Evolutionary conservation across 2,329 filamentous ascomycete species (phyloP), one percentile per base, ranked within the genome.

Genomic region (Pseudodiploospora longispora): DNA sequence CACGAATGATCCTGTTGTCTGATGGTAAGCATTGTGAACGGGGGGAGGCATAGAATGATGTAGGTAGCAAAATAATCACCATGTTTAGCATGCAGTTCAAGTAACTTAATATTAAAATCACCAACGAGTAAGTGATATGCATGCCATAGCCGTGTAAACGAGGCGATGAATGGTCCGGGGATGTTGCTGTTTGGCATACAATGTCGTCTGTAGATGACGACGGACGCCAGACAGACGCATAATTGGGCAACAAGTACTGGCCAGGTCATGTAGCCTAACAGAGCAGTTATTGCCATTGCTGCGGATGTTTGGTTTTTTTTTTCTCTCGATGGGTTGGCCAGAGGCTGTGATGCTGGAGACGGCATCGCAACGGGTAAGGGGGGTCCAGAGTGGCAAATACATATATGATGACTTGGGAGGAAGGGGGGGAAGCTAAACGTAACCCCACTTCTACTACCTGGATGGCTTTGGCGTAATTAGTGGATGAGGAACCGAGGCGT

Each of bases 81-180:
- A 28, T 43, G 41, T n/a, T 48, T 41, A 4, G 40, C 36, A 32
- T 48, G 47, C 5, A 46, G 34, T 2, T 28, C 27, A 27, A 43
- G 38, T 19, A 48, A 30, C 9, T 31, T n/a, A 6, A 46, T 9
- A 29, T 46, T 46, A 9, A 42, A 40, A 6, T 46, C 38, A 12
- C 47, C 47, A 27, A 42, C 38, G 2, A 48, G 6, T 7, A 44
- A 41, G 4, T 27, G 36, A 8, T 29, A 12, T 19, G 43, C 33
- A 32, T 48, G 47, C 47, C 43, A 48, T 5, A 46, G 33, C 9
- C 47, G 39, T 10, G 47, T 48, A 27, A 46, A 41, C 9, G 37
- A 38, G 6, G 41, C 43, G 6, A 6, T 27, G 30, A 43, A 49
- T 6, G 43, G 43, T 3, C 47, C 43, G 4, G 31, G 30, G 10